A percentile compares a stretch with the other conserved stretches of the same genome.
Evolutionary conservation across 345 rosid genomes (phyloP).

Genomic region (Eucalyptus polyanthemos): DNA sequence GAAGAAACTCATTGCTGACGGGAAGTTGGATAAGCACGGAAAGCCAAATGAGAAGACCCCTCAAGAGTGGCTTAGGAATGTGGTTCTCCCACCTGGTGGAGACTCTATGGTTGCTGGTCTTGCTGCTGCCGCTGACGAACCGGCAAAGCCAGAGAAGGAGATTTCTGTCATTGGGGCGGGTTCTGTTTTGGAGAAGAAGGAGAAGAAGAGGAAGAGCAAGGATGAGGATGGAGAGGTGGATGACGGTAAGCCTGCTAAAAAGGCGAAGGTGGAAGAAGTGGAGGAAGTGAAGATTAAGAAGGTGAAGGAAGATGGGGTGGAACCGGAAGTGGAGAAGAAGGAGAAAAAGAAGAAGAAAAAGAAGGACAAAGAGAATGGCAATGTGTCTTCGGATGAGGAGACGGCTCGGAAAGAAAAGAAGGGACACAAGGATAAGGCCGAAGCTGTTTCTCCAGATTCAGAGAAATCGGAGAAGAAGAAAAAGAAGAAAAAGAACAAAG

Average conservation of each 20-base stretch:
- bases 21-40: slow-evolving; percentile 84
- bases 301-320: slow-evolving; percentile 10
- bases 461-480: slow-evolving; percentile 54
- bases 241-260: slow-evolving; percentile 36
- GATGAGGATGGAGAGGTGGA: slow-evolving; percentile 1
- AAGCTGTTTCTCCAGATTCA: slow-evolving; percentile 16
- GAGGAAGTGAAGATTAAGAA: slow-evolving; percentile 20
- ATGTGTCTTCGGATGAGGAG: slow-evolving; percentile 5
- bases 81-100: slow-evolving; percentile 59
- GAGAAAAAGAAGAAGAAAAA: slow-evolving; percentile 45
- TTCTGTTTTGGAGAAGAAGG: slow-evolving; percentile 8
- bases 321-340: slow-evolving; percentile 19
- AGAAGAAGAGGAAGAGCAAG: slow-evolving; percentile 18
- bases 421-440: slow-evolving; percentile 23
- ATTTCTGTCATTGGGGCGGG: not conserved
- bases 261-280: slow-evolving; percentile 25
- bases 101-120: slow-evolving; percentile 59
- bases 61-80: slow-evolving; percentile 66
- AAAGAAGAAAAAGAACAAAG: slow-evolving; percentile 65
- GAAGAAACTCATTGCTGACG: slow-evolving; percentile 76
- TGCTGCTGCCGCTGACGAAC: slow-evolving; percentile 50
- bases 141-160: not conserved
- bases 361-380: slow-evolving; percentile 31
- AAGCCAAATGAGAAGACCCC: slow-evolving; percentile 81
- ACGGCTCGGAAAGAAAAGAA: slow-evolving; percentile 36